Evolutionary conservation across 106 monocot species (phyloP).

Genomic region (Platanthera guangdongensis): DNA sequence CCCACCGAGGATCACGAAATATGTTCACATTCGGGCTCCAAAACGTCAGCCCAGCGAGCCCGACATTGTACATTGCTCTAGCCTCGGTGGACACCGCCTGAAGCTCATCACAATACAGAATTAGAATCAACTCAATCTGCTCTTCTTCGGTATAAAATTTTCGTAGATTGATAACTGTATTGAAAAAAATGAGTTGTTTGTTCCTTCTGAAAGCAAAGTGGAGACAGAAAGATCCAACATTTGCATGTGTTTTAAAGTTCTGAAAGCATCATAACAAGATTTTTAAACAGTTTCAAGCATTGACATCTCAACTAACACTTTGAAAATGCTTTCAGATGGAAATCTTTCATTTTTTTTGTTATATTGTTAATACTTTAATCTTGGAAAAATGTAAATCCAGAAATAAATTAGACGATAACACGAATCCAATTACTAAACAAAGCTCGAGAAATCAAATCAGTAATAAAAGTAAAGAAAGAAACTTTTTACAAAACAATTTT

Average conservation of each 20-base stretch:
- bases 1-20: slow-evolving; percentile 89
- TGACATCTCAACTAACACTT: slow-evolving; percentile 28
- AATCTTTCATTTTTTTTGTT: no score
- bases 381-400: no score
- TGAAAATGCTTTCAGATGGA: background rate
- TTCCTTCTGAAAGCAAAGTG: background rate
- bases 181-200: background rate
- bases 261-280: background rate
- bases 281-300: background rate
- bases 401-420: no score
- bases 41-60: slow-evolving; percentile 76
- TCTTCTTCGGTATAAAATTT: background rate
- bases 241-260: slow-evolving; percentile 2
- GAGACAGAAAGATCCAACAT: slow-evolving; percentile 1
- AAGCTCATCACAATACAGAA: background rate
- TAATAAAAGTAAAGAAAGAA: no score
- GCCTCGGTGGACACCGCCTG: slow-evolving; percentile 92
- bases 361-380: no score
- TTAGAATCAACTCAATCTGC: background rate
- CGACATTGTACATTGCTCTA: slow-evolving; percentile 93
- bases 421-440: no score
- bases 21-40: slow-evolving; percentile 98
- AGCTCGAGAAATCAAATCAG: no score
- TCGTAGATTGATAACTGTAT: background rate
- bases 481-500: no score